A percentile compares a stretch with the other conserved stretches of the same genome.
Evolutionary conservation across 73 alveolate genomes (phyloP).

Genomic region (Blepharisma stoltei): DNA sequence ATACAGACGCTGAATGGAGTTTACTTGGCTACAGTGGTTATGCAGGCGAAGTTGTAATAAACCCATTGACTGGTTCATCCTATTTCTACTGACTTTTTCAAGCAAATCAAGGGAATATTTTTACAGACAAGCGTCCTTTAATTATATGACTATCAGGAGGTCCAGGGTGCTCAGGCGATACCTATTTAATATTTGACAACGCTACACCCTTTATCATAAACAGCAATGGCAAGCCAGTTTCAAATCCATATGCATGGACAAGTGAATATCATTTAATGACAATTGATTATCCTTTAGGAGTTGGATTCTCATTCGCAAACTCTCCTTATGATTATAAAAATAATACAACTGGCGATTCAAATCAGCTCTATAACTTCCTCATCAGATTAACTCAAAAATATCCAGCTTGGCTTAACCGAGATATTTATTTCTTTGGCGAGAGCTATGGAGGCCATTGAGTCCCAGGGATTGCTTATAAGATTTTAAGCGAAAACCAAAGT

Average conservation of each 20-base stretch:
- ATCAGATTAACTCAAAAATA: constrained; percentile 49
- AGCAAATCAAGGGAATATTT: not conserved
- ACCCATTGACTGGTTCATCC: constrained; percentile 2
- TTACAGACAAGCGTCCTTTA: not conserved
- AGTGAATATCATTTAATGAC: constrained; percentile 47
- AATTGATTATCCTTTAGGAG: constrained; percentile 59
- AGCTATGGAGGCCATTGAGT: constrained; percentile 83
- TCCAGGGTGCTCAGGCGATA: constrained; percentile 78
- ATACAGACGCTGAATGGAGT: not conserved
- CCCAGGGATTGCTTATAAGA: constrained; percentile 59
- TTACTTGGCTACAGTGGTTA: not conserved
- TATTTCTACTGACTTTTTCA: not conserved
- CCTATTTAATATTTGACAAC: constrained; percentile 62
- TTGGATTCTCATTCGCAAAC: constrained; percentile 42
- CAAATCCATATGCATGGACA: not conserved
- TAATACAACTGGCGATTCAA: not conserved
- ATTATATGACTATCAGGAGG: constrained; percentile 87
- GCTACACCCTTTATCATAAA: constrained; percentile 57
- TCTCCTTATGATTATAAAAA: not conserved
- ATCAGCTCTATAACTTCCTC: constrained; percentile 31
- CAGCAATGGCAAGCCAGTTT: not conserved
- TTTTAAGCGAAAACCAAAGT: constrained; percentile 38
- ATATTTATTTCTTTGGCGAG: constrained; percentile 74
- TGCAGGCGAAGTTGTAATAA: not conserved
- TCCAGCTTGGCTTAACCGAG: constrained; percentile 57